Evolutionary conservation across 2,329 filamentous ascomycete genomes (phyloP).

Genomic region (Colletotrichum horii): DNA sequence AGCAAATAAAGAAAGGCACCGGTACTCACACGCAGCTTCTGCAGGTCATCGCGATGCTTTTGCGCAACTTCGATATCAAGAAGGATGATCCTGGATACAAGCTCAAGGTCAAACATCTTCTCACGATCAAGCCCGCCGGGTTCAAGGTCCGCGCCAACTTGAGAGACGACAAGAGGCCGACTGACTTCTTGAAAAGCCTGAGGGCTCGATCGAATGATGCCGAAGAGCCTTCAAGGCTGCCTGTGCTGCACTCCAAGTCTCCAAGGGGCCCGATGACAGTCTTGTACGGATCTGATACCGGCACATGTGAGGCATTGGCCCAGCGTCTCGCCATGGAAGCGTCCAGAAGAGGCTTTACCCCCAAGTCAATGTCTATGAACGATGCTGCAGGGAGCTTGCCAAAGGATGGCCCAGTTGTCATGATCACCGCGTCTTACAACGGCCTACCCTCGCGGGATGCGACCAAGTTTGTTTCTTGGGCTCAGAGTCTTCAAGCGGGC

Average conservation of each 20-base stretch:
- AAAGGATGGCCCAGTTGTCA: conserved; percentile 59
- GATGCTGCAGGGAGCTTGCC: conserved; percentile 60
- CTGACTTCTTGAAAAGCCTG: background rate
- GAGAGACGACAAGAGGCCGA: conserved; percentile 38
- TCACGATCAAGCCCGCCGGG: conserved; percentile 62
- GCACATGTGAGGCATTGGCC: conserved; percentile 71
- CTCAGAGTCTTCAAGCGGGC: conserved; percentile 50
- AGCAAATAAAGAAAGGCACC: background rate
- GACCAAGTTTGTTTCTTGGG: conserved; percentile 66
- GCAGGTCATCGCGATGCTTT: conserved; percentile 49
- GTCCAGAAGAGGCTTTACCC: conserved; percentile 56
- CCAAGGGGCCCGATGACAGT: conserved; percentile 53
- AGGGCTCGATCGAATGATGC: background rate
- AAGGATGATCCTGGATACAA: conserved; percentile 64
- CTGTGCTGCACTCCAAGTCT: rapidly evolving
- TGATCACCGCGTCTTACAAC: conserved; percentile 73
- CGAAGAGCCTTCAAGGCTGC: background rate
- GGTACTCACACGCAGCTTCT: background rate
- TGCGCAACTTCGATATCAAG: conserved; percentile 71
- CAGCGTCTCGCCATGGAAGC: conserved; percentile 63
- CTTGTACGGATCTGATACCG: conserved; percentile 71
- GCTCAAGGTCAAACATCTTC: conserved; percentile 54
- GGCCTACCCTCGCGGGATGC: conserved; percentile 74
- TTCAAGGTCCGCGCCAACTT: conserved; percentile 39
- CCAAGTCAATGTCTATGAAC: conserved; percentile 57